Evolutionary conservation across 495 filamentous ascomycete species (phyloP), one percentile per base, ranked within the genome.

Genomic region (Thermothielavioides terrestris): DNA sequence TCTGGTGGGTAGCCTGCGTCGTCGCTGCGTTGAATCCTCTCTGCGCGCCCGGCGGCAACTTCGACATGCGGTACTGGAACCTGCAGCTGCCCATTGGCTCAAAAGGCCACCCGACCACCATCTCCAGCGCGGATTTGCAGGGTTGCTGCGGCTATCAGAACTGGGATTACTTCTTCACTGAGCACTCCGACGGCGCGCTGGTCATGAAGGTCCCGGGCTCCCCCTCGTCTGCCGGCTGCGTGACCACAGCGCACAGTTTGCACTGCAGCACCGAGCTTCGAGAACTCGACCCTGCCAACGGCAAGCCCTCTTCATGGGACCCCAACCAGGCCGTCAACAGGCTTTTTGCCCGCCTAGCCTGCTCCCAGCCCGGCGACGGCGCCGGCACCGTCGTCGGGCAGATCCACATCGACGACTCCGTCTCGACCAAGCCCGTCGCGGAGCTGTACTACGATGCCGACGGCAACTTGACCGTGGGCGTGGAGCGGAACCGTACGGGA

Each of bases 191-290:
- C 34, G 65, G 63, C 22, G 52, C 54, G 4, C 55, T 72, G n/a
- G 59, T 68, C 25, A 63, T 68, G 58, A 60, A 63, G 49, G 66
- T 63, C 15, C 61, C 63, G 1, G 62, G 62, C 21, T 28, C 25
- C n/a, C 40, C 40, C 40, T 49, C 35, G 18, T 57, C 65, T 2
- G 35, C 52, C 30, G 63, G 61, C 38, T 72, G 69, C 48, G 65
- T 65, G 7, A 69, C 62, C 18, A 69, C 68, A 7, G 38, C 58
- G 10, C 57, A 63, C 46, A 66, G 61, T 56, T 15, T 60, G 44
- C 69, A 72, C 49, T 72, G 69, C 58, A 65, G 69, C 23, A 72
- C 68, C 14, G 69, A 72, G 53, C 51, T 72, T 6, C 61, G 68
- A 4, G 69, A 72, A 49, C 36, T 43, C n/a, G 39, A 49, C 36